Conservation (phyloP, 805 yeast genomes). For the Barnettozyma salicaria region DNA sequence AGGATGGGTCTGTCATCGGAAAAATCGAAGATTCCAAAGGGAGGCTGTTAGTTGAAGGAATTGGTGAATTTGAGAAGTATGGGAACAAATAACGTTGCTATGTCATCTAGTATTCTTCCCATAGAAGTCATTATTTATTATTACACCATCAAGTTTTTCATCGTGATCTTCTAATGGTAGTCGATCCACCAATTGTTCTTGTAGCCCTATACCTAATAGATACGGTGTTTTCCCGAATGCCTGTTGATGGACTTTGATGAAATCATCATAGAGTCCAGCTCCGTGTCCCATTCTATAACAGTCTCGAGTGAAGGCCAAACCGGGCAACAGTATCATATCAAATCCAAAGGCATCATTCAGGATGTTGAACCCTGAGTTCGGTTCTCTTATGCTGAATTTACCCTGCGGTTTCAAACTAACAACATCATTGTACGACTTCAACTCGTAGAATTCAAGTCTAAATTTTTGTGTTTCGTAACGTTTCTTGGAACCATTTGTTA, state of each 20-base stretch:
- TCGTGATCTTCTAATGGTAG: constrained; percentile 64
- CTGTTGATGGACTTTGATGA: constrained; percentile 41
- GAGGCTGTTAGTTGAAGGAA: constrained; percentile 50
- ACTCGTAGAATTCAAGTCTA: constrained; percentile 51
- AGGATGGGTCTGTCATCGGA: constrained; percentile 40
- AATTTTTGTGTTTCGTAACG: constrained; percentile 27
- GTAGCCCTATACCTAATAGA: constrained; percentile 59
- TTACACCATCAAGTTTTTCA: constrained; percentile 47
- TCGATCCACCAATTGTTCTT: constrained; percentile 49
- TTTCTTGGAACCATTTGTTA: constrained; percentile 24
- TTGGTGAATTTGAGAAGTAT: constrained; percentile 37
- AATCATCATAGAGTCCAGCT: constrained; percentile 87
- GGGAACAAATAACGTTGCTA: not conserved
- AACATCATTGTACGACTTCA: constrained; percentile 40
- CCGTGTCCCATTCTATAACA: constrained; percentile 77
- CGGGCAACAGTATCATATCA: constrained; percentile 78
- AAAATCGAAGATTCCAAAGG: constrained; percentile 49
- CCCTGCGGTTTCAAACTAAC: constrained; percentile 56
- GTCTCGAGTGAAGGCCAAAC: constrained; percentile 62
- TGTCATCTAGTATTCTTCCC: constrained; percentile 1
- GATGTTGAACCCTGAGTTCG: constrained; percentile 32
- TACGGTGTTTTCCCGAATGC: constrained; percentile 30
- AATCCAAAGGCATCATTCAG: constrained; percentile 35
- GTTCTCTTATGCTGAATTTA: constrained; percentile 62
- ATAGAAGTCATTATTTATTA: constrained; percentile 34